These are phyloP conservation scores for Emericellopsis atlantica DNA, from an alignment of 2,329 filamentous ascomycete species.

Conservation along the genomic window DNA sequence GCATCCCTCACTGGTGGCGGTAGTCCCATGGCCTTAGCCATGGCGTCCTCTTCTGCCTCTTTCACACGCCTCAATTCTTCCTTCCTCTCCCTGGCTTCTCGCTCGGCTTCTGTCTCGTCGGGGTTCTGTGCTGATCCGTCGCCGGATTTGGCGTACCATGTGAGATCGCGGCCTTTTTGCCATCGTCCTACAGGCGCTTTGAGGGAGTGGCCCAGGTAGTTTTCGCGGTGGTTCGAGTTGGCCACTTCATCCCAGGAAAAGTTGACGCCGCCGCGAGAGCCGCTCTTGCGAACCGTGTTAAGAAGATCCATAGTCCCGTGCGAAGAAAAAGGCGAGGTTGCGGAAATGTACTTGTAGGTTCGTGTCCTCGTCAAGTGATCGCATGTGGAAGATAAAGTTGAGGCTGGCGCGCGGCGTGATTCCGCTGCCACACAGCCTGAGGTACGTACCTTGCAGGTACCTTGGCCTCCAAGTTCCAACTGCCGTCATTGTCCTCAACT, in stretches of 20 bases:
- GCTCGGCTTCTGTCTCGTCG: slow-evolving; percentile 47
- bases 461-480: too few species aligned
- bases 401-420: neutral
- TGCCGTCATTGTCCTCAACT: too few species aligned
- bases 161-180: slow-evolving; percentile 63
- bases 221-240: slow-evolving; percentile 76
- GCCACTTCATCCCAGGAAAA: slow-evolving; percentile 97
- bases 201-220: slow-evolving; percentile 76
- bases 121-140: slow-evolving; percentile 27
- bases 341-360: neutral
- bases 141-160: slow-evolving; percentile 51
- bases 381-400: neutral
- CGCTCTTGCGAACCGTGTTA: slow-evolving; percentile 77
- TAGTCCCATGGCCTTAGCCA: slow-evolving; percentile 70
- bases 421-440: too few species aligned
- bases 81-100: slow-evolving; percentile 46
- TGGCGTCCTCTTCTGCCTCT: slow-evolving; percentile 85
- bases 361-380: neutral
- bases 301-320: slow-evolving; percentile 68
- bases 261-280: slow-evolving; percentile 85
- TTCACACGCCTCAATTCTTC: slow-evolving; percentile 76
- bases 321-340: neutral
- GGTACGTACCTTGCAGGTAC: too few species aligned
- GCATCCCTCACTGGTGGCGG: slow-evolving; percentile 51
- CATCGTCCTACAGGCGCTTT: slow-evolving; percentile 89